Conservation (phyloP, 2,329 filamentous ascomycete genomes). For the Monosporascus ibericus region DNA sequence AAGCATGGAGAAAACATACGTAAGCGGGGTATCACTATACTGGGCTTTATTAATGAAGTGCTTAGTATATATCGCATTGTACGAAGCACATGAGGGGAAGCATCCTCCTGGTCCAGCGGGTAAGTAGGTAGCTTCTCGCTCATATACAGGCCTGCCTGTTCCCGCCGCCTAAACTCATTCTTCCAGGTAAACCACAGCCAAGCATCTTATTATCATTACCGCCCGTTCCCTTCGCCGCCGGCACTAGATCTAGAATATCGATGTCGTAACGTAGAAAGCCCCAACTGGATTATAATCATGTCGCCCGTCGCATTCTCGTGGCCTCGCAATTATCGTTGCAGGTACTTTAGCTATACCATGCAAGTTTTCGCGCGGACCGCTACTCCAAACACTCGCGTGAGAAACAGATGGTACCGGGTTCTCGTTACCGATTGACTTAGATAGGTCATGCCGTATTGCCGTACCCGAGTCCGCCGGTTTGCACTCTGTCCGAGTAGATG, state of each 20-base stretch:
- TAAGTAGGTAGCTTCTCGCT: too few species aligned
- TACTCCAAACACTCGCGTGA: not conserved
- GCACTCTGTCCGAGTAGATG: constrained; percentile 67
- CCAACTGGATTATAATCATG: not conserved
- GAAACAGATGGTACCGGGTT: not conserved
- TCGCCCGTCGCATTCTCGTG: not conserved
- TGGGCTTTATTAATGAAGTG: too few species aligned
- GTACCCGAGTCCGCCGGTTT: constrained; percentile 64
- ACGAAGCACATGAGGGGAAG: too few species aligned
- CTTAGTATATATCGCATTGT: too few species aligned
- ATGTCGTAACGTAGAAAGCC: not conserved
- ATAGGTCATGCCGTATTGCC: constrained; percentile 39
- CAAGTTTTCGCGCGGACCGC: constrained; percentile 1
- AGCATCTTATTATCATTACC: not conserved
- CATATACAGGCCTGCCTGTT: not conserved
- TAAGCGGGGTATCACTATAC: too few species aligned
- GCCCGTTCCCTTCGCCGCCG: not conserved
- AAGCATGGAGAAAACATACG: not conserved
- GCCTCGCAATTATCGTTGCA: too few species aligned
- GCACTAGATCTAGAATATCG: not conserved
- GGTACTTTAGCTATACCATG: not conserved
- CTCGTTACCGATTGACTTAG: not conserved
- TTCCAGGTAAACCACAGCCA: not conserved
- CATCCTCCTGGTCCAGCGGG: too few species aligned
- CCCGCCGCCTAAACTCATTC: not conserved